Conservation (phyloP, 2,329 filamentous ascomycete species). For the Trichoderma atrobrunneum region DNA sequence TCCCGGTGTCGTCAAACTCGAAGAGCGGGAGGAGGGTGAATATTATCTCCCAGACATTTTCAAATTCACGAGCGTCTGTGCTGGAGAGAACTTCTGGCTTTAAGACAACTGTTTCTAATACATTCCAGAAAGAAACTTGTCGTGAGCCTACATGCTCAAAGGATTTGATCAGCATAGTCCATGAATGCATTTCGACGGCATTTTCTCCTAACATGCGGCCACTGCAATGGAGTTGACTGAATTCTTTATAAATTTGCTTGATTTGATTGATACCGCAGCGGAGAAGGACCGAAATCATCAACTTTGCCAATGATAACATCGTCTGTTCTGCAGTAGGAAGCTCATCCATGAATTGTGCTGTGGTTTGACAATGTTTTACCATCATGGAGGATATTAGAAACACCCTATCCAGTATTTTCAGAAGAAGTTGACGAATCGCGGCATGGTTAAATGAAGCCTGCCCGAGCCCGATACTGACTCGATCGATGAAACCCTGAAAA, state of each 20-base stretch:
- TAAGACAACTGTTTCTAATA: slow-evolving; percentile 46
- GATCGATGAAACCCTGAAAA: slow-evolving; percentile 40
- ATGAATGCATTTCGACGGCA: slow-evolving; percentile 48
- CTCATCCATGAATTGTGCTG: slow-evolving; percentile 32
- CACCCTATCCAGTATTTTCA: slow-evolving; percentile 32
- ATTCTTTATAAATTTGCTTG: slow-evolving; percentile 45
- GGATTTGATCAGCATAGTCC: slow-evolving; percentile 57
- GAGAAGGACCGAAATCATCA: slow-evolving; percentile 41
- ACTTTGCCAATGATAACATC: slow-evolving; percentile 42
- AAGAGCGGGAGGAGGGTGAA: slow-evolving; percentile 60
- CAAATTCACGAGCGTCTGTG: slow-evolving; percentile 48
- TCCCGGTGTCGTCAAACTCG: slow-evolving; percentile 57
- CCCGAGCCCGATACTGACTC: slow-evolving; percentile 24
- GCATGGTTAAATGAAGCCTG: background rate
- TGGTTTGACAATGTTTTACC: slow-evolving; percentile 44
- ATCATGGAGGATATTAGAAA: slow-evolving; percentile 35
- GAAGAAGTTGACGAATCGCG: slow-evolving; percentile 19
- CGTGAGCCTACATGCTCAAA: slow-evolving; percentile 51
- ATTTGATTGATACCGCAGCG: slow-evolving; percentile 43
- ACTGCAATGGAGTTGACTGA: slow-evolving; percentile 44
- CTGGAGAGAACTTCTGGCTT: slow-evolving; percentile 25
- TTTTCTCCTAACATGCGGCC: slow-evolving; percentile 53
- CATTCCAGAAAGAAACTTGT: slow-evolving; percentile 59
- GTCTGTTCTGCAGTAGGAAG: slow-evolving; percentile 48
- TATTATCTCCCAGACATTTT: slow-evolving; percentile 56